Evolutionary conservation across 164 flowering plant genomes (phyloP), one percentile per base, ranked within the genome.

Genomic region (Tetrastigma voinierianum): DNA sequence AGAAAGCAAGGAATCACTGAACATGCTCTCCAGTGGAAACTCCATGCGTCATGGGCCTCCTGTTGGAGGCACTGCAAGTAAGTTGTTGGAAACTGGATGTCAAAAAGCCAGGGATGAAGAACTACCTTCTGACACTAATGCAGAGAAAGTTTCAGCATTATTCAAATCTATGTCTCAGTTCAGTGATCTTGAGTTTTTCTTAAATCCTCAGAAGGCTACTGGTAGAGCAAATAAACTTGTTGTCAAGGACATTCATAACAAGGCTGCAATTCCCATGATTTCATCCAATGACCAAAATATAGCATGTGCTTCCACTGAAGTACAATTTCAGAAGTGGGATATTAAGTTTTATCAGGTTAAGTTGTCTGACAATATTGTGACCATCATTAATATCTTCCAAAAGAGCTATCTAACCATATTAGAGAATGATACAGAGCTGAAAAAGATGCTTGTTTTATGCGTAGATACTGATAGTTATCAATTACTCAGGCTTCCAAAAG

Each of bases 101-200:
- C 59, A 68, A 70, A 77, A 71, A 59, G 66, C 46, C 57, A 75
- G 58, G 68, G 74, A 53, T 56, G 72, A 59, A 57, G 81, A 76
- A 45, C 13, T 53, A 13, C 18, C 45, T 57, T 45, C 72, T 32
- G 64, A 65, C 19, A 55, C 44, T 54, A 65, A 74, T 32, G 59
- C 74, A 40, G 77, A 79, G 51, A 78, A 70, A 74, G 76, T 72
- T 70, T 57, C 82, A 24, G 8, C 64, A 44, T 61, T 81, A 56
- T 73, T 69, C 52, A 84, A 84, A 40, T 78, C 90, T 53, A 78
- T 74, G 81, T 72, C 90, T 60, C 74, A 76, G 46, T 78, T 80
- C 62, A 79, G 67, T 81, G 93, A 90, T 75, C 90, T 90, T 48
- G 83, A 84, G 20, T 88, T 83, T 77, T 87, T 89, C 82, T 75